Evolutionary conservation across 768 basidiomycete species (phyloP), one percentile per base, ranked within the genome.

Genomic region (Russula vinacea): DNA sequence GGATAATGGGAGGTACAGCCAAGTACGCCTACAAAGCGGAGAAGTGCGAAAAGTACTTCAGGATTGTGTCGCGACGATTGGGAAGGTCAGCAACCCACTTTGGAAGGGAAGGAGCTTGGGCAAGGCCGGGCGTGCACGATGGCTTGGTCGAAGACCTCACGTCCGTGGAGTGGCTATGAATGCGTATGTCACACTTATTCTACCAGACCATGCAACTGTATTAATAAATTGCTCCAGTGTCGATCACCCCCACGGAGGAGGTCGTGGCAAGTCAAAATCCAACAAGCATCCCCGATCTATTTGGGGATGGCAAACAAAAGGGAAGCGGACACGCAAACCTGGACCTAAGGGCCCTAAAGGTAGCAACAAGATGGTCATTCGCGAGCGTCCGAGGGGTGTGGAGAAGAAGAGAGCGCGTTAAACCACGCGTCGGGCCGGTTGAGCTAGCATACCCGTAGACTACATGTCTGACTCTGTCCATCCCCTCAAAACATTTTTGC

Each of bases 81-180:
- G 97, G 1, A 86, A 84, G 66, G 93, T 98, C 60, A 92, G 91
- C 77, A 99, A 99, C 73, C 82, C 87, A 44, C 78, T 95, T 60
- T 94, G 93, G 87, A 92, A 93, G 75, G 85, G 88, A 65, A 79
- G 87, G 16, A 85, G 78, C 50, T 76, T 98, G 39, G 97, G 94
- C 16, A 99, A 98, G 76, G 97, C 97, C 8, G 97, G 97, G 35
- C 78, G 96, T 68, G 79, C 80, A 47, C 81, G 95, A 42, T 95
- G 93, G 92, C 76, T 98, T 22, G 95, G 95, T 19, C 77, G 85
- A 72, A 76, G 92, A 68, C 94, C 94, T 0, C 82, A 82, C 37
- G 93, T 96, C 52, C 87, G 94, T 75, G 94, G 94, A 86, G 87
- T 97, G 68, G 94, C 94, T 49, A 96, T 96, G 94, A 98, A 97